Conservation (phyloP, 73 alveolate genomes). For the Blepharisma japonicum region DNA sequence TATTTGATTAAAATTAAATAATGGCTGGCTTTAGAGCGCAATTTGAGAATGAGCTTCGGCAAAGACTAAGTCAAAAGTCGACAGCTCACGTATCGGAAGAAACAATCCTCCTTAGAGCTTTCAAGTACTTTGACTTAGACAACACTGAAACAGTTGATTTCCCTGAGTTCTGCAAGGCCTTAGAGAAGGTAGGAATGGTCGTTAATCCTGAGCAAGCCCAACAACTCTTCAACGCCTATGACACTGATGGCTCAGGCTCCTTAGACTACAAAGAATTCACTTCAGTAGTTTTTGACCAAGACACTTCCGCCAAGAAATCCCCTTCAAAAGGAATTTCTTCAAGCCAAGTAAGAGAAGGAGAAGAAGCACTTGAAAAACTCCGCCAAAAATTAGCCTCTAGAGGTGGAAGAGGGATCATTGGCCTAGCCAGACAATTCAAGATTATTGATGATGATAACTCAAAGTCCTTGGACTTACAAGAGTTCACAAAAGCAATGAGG, state of each 20-base stretch:
- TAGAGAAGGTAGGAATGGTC: constrained; percentile 77
- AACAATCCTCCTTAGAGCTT: constrained; percentile 72
- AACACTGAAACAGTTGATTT: constrained; percentile 69
- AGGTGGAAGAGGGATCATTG: constrained; percentile 62
- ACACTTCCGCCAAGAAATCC: constrained; percentile 33
- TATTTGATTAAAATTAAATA: not conserved
- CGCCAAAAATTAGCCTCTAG: constrained; percentile 41
- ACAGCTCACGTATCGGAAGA: constrained; percentile 73
- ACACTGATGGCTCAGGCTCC: constrained; percentile 54
- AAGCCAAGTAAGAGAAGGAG: constrained; percentile 15
- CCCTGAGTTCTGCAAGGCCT: constrained; percentile 73
- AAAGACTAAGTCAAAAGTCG: constrained; percentile 67
- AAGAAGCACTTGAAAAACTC: constrained; percentile 51
- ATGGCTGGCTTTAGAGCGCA: not conserved
- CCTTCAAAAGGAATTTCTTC: not conserved
- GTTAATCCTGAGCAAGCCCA: constrained; percentile 30
- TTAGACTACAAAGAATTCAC: constrained; percentile 74
- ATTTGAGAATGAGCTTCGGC: constrained; percentile 76
- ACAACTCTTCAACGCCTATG: constrained; percentile 47
- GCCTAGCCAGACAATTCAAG: constrained; percentile 61
- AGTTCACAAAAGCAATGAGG: constrained; percentile 66
- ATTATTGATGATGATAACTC: constrained; percentile 69
- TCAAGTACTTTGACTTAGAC: constrained; percentile 88
- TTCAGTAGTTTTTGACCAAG: constrained; percentile 44
- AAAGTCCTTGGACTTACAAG: constrained; percentile 63